Base-by-base conservation (phyloP, 768 basidiomycete genomes). In the Rhodotorula diobovata region DNA sequence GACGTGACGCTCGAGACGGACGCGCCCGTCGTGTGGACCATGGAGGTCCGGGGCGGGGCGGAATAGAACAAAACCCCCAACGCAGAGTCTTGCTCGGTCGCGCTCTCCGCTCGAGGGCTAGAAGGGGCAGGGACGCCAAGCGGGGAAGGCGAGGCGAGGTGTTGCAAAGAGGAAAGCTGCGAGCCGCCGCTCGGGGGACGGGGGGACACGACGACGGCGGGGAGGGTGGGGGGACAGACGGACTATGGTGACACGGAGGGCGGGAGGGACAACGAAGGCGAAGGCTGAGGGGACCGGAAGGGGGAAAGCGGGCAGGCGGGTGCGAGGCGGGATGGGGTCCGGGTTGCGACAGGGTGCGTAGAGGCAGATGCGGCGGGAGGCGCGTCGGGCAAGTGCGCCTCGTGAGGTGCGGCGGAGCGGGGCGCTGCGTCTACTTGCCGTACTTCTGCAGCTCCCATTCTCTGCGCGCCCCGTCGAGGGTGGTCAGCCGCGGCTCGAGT, bases 391-490 rank as follows among this genome's bases (percentile, higher is more conserved):
- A n/a, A n/a, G n/a, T n/a, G n/a, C n/a, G n/a, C n/a, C n/a, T n/a
- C n/a, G n/a, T n/a, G n/a, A n/a, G n/a, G n/a, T n/a, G n/a, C n/a
- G n/a, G n/a, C n/a, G n/a, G n/a, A n/a, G 41, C 12, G 41, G 4
- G 10, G 37, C 6, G 48, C 12, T 11, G 35, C 20, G 1, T 67
- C 61, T 63, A 71, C 56, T 67, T 71, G 56, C 74, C 74, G 75
- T 81, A 93, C 91, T 93, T 94, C 82, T 96, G 93, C 79, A 96
- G 81, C 79, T 96, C 93, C 93, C 93, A 96, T 80, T 96, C 93
- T 78, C 93, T 86, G 70, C 18, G 30, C 1, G 18, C 21, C 14
- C 3, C 41, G 41, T 43, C 8, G 28, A 12, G 32, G 7, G 4
- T 5, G n/a, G n/a, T 5, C 11, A 5, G 34, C 5, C 1, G 12